Evolutionary conservation across 1,284 basidiomycete genomes (phyloP), one percentile per base, ranked within the genome.

Genomic region (Cystobasidium slooffiae): DNA sequence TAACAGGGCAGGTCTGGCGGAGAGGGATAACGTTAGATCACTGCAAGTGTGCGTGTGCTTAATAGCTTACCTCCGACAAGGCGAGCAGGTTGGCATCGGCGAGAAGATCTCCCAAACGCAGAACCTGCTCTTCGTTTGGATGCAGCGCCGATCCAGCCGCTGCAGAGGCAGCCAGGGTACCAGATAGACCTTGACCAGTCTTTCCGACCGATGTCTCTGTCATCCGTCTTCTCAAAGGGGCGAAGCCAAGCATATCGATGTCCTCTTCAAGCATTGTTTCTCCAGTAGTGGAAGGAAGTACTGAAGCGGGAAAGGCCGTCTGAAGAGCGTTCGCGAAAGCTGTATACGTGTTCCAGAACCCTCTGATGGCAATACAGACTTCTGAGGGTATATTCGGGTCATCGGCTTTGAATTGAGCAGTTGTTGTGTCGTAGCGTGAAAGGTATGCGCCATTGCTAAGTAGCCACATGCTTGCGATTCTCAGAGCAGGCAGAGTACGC

Each of bases 91-190:
- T 86, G 1, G 90, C 91, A 79, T 97, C 94, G 37, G 86, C 85
- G 67, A 95, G 85, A 61, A 98, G 84, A 82, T 97, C 95, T 43
- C 88, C 86, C 68, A 98, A 91, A 74, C 96, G 87, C 93, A 97
- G 96, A 62, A 97, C 84, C 79, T 95, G 92, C 84, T 95, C 93
- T 78, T 93, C 94, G 78, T 97, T 97, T 2, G 95, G 95, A 84
- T 97, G 95, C 8, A 90, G 89, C 20, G 49, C 55, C 22, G 63
- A 51, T 6, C 63, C 58, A 31, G 74, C 67, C 6, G 68, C 68
- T 10, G 56, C 58, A 41, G 56, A 59, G 3, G 56, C 43, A 44
- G 64, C 51, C 10, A 64, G 47, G 24, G 37, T 39, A 31, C 47
- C 44, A 18, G 55, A 65, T 20, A 72, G 55, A 20, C 47, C 64